Percentiles rank a stretch among this genome's conserved stretches.
phyloP scores from a whole-genome alignment of 345 rosid species.

The Angophora floribunda region DNA sequence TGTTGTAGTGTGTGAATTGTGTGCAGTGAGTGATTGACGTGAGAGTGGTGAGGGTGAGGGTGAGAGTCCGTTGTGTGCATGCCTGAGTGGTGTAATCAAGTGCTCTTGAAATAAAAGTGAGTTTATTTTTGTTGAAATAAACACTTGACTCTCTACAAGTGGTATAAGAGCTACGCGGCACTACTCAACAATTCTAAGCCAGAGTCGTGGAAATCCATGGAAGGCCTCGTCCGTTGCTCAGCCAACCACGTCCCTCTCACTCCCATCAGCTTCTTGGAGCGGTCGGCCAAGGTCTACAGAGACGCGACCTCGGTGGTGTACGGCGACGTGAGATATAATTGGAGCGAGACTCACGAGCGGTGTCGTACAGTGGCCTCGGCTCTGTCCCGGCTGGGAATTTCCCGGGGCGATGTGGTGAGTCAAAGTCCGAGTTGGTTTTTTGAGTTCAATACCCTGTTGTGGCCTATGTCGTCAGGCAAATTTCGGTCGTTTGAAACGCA shows the following conservation, averaged over 20 bases:
- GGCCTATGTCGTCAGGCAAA: background rate
- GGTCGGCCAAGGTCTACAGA: slow-evolving; percentile 58
- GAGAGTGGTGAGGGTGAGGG: too few relatives aligned
- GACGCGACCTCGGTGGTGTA: slow-evolving; percentile 46
- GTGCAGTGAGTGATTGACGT: too few relatives aligned
- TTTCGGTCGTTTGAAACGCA: background rate
- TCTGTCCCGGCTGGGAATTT: slow-evolving; percentile 40
- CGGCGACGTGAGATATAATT: slow-evolving; percentile 37
- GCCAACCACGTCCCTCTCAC: slow-evolving; percentile 60
- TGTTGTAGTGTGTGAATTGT: too few relatives aligned
- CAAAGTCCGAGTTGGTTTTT: background rate
- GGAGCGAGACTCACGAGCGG: slow-evolving; percentile 57
- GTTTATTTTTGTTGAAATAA: too few relatives aligned
- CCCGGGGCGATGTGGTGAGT: slow-evolving; percentile 64
- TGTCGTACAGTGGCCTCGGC: slow-evolving; percentile 71
- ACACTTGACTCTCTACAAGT: too few relatives aligned
- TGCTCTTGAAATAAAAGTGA: too few relatives aligned
- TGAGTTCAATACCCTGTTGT: background rate
- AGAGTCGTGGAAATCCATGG: slow-evolving; percentile 2
- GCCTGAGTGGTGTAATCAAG: too few relatives aligned
- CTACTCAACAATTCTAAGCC: too few relatives aligned
- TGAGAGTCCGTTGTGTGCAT: too few relatives aligned
- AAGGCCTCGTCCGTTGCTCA: slow-evolving; percentile 44
- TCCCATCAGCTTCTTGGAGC: slow-evolving; percentile 66
- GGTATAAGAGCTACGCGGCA: too few relatives aligned